Percentiles rank a stretch among this genome's conserved stretches.
Conservation (phyloP, 2,329 filamentous ascomycete genomes). For the Pyricularia grisea region DNA sequence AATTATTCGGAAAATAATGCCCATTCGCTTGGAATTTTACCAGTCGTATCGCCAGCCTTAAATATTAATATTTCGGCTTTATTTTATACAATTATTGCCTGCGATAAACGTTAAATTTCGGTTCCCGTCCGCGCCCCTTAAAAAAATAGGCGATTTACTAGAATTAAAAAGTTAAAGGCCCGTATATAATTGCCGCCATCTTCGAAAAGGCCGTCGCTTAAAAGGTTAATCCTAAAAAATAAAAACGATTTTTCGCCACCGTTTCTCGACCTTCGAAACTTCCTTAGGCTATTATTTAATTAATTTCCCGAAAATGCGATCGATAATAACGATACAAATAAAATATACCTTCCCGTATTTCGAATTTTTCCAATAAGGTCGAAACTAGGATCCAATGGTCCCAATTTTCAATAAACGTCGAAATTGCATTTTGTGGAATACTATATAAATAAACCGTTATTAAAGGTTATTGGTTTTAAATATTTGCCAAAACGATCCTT, state of each 20-base stretch:
- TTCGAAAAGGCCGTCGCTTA: background rate
- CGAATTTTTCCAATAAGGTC: too few relatives aligned
- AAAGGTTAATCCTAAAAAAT: background rate
- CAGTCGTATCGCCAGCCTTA: background rate
- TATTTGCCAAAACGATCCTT: background rate
- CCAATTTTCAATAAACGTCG: too few relatives aligned
- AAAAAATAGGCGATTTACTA: background rate
- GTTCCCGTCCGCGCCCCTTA: background rate
- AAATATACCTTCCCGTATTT: too few relatives aligned
- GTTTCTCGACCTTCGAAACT: background rate
- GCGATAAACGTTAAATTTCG: too few relatives aligned
- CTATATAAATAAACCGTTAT: background rate
- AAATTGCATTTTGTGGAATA: background rate
- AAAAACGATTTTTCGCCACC: background rate
- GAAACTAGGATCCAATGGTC: too few relatives aligned
- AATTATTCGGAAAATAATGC: background rate
- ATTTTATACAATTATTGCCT: background rate
- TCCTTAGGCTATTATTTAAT: background rate
- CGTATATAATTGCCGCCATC: background rate
- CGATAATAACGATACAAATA: background rate
- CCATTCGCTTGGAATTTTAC: background rate
- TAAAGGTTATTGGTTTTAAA: background rate
- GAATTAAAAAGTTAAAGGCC: conserved; percentile 23
- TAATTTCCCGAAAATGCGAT: background rate
- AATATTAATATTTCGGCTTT: background rate